A percentile compares a stretch with the other conserved stretches of the same genome.
These are phyloP conservation scores for Hymenotorrendiella dingleyae DNA, from an alignment of 2,329 filamentous ascomycete species.

Conservation along the genomic window DNA sequence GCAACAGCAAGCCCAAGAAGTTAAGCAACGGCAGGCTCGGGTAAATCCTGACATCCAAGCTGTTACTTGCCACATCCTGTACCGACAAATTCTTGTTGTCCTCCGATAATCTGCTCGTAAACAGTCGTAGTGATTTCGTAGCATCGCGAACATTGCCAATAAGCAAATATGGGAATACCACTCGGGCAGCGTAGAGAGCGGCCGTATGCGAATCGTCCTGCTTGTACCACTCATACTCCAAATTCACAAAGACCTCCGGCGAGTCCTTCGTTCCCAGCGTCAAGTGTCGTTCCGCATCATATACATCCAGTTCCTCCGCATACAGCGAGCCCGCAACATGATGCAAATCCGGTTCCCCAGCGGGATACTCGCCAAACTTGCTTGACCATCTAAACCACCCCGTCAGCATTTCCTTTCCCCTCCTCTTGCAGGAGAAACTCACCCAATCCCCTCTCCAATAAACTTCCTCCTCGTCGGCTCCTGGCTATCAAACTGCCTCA, in stretches of 20 bases:
- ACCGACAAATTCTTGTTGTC: constrained; percentile 56
- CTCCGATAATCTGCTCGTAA: constrained; percentile 59
- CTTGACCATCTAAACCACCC: constrained; percentile 68
- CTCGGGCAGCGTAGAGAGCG: constrained; percentile 77
- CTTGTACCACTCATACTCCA: constrained; percentile 93
- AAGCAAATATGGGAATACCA: constrained; percentile 84
- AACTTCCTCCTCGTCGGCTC: constrained; percentile 94
- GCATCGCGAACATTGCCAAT: constrained; percentile 87
- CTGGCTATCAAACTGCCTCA: constrained; percentile 72
- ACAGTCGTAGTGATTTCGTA: constrained; percentile 73
- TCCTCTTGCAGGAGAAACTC: constrained; percentile 29
- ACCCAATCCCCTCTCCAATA: constrained; percentile 77
- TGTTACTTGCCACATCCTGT: constrained; percentile 73
- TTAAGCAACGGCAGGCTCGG: constrained; percentile 91
- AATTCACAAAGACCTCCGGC: constrained; percentile 67
- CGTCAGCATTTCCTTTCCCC: constrained; percentile 9
- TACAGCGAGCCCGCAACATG: constrained; percentile 84
- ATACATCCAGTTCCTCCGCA: constrained; percentile 87
- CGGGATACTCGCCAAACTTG: constrained; percentile 79
- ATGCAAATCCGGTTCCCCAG: constrained; percentile 90
- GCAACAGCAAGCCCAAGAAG: constrained; percentile 78
- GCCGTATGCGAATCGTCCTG: constrained; percentile 85
- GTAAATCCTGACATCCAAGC: constrained; percentile 73
- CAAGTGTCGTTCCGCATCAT: constrained; percentile 89
- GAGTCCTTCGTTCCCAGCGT: constrained; percentile 86